Evolutionary conservation across 306 rosid genomes (phyloP).

Genomic region (Cicer bijugum): DNA sequence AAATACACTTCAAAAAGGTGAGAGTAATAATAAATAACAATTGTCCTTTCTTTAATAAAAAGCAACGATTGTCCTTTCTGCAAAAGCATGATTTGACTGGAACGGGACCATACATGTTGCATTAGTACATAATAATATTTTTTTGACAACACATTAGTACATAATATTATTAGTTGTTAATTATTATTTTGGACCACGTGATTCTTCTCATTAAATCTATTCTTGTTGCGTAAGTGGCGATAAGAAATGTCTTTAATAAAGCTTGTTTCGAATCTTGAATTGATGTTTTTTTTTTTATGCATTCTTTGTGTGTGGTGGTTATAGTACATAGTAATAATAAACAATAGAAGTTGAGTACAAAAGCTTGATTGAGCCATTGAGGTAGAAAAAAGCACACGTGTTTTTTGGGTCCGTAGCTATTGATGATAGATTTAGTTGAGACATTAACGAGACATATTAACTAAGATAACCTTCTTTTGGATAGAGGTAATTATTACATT

Average conservation of each 20-base stretch:
- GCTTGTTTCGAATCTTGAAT: constrained; percentile 37
- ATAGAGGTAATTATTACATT: no score
- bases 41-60: no score
- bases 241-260: constrained; percentile 42
- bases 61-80: constrained; percentile 15
- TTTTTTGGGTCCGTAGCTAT: constrained; percentile 25
- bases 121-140: not conserved
- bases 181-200: constrained; percentile 37
- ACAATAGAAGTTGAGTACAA: constrained; percentile 22
- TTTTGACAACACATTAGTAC: no score
- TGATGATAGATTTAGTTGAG: constrained; percentile 15
- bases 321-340: constrained; percentile 25
- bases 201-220: constrained; percentile 35
- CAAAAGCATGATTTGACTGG: constrained; percentile 45
- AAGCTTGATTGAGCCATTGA: constrained; percentile 6
- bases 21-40: no score
- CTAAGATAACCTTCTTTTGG: not conserved
- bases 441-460: not conserved
- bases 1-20: no score
- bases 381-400: constrained; percentile 8
- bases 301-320: not conserved
- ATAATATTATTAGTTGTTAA: not conserved
- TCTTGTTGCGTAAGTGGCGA: constrained; percentile 50
- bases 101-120: constrained; percentile 36
- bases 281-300: constrained; percentile 7